phyloP scores from a whole-genome alignment of 148 eudicot genomes.

The Nepenthes mirabilis region DNA sequence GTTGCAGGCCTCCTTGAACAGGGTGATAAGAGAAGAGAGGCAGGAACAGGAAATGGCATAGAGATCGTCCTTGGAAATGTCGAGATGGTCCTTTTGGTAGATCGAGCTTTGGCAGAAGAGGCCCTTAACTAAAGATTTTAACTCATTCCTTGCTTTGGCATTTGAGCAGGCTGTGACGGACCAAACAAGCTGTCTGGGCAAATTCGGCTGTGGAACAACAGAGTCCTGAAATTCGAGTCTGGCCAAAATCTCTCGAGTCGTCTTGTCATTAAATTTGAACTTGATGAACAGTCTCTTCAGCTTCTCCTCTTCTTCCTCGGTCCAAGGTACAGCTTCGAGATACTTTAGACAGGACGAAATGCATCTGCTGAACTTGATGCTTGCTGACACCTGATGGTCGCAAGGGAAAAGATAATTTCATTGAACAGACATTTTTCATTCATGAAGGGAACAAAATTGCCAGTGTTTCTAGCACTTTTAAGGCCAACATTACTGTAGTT shows the following conservation, averaged over 20 bases:
- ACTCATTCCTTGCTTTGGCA: slow-evolving; percentile 65
- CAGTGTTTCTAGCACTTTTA: too few species aligned
- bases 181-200: slow-evolving; percentile 51
- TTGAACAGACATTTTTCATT: background rate
- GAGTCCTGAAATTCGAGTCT: slow-evolving; percentile 41
- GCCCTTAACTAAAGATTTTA: slow-evolving; percentile 69
- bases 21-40: slow-evolving; percentile 28
- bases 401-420: background rate
- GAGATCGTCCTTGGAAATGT: slow-evolving; percentile 58
- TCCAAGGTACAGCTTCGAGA: slow-evolving; percentile 94
- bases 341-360: slow-evolving; percentile 69
- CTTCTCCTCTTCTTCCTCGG: slow-evolving; percentile 94
- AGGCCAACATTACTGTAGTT: too few species aligned
- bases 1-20: slow-evolving; percentile 48
- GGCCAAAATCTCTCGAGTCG: slow-evolving; percentile 40
- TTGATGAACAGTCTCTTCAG: slow-evolving; percentile 47
- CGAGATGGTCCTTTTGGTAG: slow-evolving; percentile 46
- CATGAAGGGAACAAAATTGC: background rate
- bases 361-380: slow-evolving; percentile 60
- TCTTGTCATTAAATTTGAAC: slow-evolving; percentile 45
- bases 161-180: slow-evolving; percentile 51
- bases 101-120: slow-evolving; percentile 72
- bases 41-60: slow-evolving; percentile 52
- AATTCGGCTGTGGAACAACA: slow-evolving; percentile 32
- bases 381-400: slow-evolving; percentile 53